A percentile compares a stretch with the other conserved stretches of the same genome.
phyloP scores from a whole-genome alignment of 768 basidiomycete species.

The Boletus speciosus region DNA sequence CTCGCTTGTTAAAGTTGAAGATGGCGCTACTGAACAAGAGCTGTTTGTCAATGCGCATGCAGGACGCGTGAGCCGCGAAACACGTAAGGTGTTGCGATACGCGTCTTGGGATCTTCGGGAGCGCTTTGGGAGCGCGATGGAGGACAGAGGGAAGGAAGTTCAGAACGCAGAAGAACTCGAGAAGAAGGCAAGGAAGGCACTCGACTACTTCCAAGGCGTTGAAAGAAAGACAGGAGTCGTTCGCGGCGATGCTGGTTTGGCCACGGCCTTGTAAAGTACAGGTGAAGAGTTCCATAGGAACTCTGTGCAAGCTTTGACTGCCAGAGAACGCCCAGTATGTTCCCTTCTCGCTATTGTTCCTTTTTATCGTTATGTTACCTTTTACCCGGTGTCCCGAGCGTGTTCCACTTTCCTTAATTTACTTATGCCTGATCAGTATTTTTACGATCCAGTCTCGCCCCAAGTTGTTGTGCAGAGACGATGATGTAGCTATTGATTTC shows the following conservation, averaged over 20 bases:
- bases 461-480: not conserved
- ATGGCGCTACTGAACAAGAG: constrained; percentile 47
- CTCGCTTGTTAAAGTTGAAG: constrained; percentile 49
- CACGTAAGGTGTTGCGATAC: constrained; percentile 86
- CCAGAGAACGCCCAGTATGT: not conserved
- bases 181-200: constrained; percentile 63
- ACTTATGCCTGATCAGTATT: constrained; percentile 8
- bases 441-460: constrained; percentile 9
- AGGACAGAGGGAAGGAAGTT: constrained; percentile 76
- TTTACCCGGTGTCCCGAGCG: not conserved
- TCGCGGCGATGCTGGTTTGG: constrained; percentile 27
- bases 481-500: constrained; percentile 4
- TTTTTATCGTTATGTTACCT: constrained; percentile 6
- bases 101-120: constrained; percentile 89
- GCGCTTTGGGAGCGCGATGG: constrained; percentile 76
- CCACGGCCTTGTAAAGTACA: constrained; percentile 6
- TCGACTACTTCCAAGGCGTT: constrained; percentile 63
- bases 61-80: constrained; percentile 73
- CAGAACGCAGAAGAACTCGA: constrained; percentile 71
- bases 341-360: not conserved
- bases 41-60: constrained; percentile 66
- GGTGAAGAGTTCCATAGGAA: not conserved
- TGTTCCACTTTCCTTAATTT: constrained; percentile 9
- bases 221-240: constrained; percentile 43
- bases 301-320: not conserved